Conservation (phyloP, 768 basidiomycete species). For the Tephrocybe sp. region DNA sequence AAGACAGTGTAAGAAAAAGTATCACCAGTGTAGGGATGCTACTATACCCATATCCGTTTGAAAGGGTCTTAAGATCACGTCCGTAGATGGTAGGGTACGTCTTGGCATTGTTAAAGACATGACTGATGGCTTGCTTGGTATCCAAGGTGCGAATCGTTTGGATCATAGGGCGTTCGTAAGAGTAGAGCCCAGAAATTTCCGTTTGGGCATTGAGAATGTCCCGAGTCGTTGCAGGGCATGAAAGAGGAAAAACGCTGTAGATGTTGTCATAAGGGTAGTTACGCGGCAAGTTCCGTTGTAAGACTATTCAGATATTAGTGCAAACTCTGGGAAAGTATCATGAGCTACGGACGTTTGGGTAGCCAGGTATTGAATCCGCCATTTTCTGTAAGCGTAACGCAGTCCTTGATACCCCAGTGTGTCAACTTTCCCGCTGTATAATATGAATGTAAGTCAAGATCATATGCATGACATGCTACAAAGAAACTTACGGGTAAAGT, state of each 20-base stretch:
- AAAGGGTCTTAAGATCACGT: slow-evolving; percentile 12
- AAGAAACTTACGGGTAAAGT: slow-evolving; percentile 12
- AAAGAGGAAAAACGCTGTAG: slow-evolving; percentile 24
- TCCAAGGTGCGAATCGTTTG: slow-evolving; percentile 8
- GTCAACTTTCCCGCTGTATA: slow-evolving; percentile 13
- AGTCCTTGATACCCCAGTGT: slow-evolving; percentile 23
- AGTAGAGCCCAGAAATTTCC: slow-evolving; percentile 1
- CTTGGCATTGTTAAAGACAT: slow-evolving; percentile 18
- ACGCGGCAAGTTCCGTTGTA: slow-evolving; percentile 23
- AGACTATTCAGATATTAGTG: slow-evolving; percentile 13
- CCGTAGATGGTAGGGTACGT: slow-evolving; percentile 17
- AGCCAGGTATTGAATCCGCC: slow-evolving; percentile 21
- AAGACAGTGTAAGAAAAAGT: neutral
- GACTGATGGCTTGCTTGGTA: slow-evolving; percentile 17
- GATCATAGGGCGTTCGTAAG: slow-evolving; percentile 12
- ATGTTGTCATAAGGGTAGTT: slow-evolving; percentile 22
- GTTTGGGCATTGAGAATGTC: neutral
- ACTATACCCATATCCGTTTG: slow-evolving; percentile 23
- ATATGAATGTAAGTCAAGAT: neutral
- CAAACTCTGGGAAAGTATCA: neutral
- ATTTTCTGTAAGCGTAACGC: slow-evolving; percentile 11
- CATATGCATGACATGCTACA: neutral
- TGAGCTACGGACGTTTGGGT: slow-evolving; percentile 20
- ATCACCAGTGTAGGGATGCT: too few species aligned
- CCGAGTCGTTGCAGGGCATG: slow-evolving; percentile 5